phyloP scores from a whole-genome alignment of 441 rosid species.

The Syzygium malaccense region DNA sequence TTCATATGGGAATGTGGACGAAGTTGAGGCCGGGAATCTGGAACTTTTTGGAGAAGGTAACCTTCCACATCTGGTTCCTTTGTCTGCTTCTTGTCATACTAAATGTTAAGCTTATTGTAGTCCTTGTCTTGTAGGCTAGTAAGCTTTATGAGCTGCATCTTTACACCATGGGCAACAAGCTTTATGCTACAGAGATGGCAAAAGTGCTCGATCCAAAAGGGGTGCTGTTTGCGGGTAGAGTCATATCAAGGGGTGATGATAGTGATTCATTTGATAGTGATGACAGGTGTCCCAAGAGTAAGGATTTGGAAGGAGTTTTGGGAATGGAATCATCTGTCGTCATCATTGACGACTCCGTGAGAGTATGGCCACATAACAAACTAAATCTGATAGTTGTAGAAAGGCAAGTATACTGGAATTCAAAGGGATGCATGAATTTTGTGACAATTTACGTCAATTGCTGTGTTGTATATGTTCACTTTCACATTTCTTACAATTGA shows the following conservation, averaged over 20 bases:
- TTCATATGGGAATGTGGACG: conserved; percentile 99
- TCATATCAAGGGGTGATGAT: conserved; percentile 95
- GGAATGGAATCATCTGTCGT: conserved; percentile 98
- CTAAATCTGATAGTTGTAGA: conserved; percentile 89
- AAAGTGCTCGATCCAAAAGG: conserved; percentile 95
- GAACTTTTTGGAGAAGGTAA: conserved; percentile 92
- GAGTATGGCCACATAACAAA: conserved; percentile 97
- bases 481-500: not conserved
- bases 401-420: conserved; percentile 35
- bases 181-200: conserved; percentile 99
- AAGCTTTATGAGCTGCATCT: conserved; percentile 89
- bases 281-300: conserved; percentile 87
- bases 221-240: conserved; percentile 82
- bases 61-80: not conserved
- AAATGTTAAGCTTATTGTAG: conserved; percentile 2
- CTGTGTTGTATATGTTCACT: not conserved
- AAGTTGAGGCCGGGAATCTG: conserved; percentile 97
- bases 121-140: conserved; percentile 55
- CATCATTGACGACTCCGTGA: conserved; percentile 90
- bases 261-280: conserved; percentile 78
- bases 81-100: conserved; percentile 1
- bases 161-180: conserved; percentile 98
- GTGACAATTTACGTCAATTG: not conserved
- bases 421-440: not conserved
- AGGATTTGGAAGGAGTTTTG: conserved; percentile 98